Evolutionary conservation across 2,329 filamentous ascomycete genomes (phyloP).

Genomic region (Dendryphion nanum): DNA sequence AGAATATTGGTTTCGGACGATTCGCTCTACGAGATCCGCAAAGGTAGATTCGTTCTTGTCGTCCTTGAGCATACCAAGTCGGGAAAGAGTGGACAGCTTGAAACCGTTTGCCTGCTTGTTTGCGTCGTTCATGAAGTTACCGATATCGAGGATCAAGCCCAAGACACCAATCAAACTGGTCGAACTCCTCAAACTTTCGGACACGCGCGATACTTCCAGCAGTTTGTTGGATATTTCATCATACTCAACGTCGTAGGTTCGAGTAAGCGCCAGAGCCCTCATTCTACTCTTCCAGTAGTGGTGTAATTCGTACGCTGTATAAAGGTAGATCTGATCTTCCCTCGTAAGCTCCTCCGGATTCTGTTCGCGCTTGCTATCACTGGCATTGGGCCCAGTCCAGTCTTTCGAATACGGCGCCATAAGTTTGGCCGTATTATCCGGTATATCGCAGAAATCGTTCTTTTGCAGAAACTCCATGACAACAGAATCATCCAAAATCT

Average conservation of each 20-base stretch:
- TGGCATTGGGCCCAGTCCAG: slow-evolving; percentile 86
- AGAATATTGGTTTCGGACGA: slow-evolving; percentile 92
- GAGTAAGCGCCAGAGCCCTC: slow-evolving; percentile 81
- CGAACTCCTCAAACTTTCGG: slow-evolving; percentile 86
- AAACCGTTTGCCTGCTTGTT: slow-evolving; percentile 98
- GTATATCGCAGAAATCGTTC: slow-evolving; percentile 87
- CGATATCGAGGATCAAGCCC: slow-evolving; percentile 92
- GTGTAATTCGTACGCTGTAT: slow-evolving; percentile 89
- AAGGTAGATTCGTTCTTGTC: slow-evolving; percentile 98
- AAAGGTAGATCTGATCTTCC: slow-evolving; percentile 93
- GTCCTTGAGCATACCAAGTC: slow-evolving; percentile 96
- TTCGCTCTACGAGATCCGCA: slow-evolving; percentile 92
- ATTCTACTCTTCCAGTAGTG: slow-evolving; percentile 99
- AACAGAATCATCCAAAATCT: slow-evolving; percentile 82
- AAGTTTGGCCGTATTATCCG: slow-evolving; percentile 84
- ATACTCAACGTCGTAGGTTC: slow-evolving; percentile 82
- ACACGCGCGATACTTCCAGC: slow-evolving; percentile 79
- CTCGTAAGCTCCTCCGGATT: slow-evolving; percentile 86
- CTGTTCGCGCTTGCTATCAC: slow-evolving; percentile 74
- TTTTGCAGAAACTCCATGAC: slow-evolving; percentile 97
- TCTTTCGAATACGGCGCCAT: slow-evolving; percentile 96
- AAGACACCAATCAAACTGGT: slow-evolving; percentile 94
- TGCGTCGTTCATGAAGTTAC: slow-evolving; percentile 99
- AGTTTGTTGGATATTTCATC: slow-evolving; percentile 87
- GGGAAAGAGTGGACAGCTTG: slow-evolving; percentile 91